A percentile compares a stretch with the other conserved stretches of the same genome.
Conservation (phyloP, 1,284 basidiomycete genomes). For the Moesziomyces globuligerus region DNA sequence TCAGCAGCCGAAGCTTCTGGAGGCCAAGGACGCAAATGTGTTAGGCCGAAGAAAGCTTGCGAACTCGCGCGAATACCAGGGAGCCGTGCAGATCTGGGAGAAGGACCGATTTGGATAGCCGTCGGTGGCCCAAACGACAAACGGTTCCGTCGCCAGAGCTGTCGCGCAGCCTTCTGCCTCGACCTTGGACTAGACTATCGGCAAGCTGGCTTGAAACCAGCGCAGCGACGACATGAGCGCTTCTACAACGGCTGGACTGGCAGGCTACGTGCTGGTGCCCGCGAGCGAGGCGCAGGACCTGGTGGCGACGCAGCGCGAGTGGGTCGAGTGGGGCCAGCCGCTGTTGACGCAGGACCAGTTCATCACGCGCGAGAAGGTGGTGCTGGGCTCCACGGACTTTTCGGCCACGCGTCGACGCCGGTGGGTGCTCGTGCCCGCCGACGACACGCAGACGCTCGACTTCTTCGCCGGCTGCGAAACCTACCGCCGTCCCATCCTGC, state of each 20-base stretch:
- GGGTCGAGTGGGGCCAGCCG: slow-evolving; percentile 38
- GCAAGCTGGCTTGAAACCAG: no score
- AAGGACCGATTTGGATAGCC: no score
- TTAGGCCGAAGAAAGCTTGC: no score
- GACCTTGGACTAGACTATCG: no score
- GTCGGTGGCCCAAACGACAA: no score
- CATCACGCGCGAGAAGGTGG: slow-evolving; percentile 21
- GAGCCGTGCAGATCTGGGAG: no score
- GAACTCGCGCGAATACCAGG: no score
- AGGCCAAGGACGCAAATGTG: no score
- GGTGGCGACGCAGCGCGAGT: slow-evolving; percentile 34
- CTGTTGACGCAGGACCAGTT: slow-evolving; percentile 28
- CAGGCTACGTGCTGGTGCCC: slow-evolving; percentile 20
- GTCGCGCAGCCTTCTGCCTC: no score
- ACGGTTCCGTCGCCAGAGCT: no score
- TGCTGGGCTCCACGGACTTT: slow-evolving; percentile 24
- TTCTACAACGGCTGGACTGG: background rate
- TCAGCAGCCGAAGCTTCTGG: no score
- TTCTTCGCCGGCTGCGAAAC: slow-evolving; percentile 38
- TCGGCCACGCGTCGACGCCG: slow-evolving; percentile 14
- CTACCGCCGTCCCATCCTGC: slow-evolving; percentile 31
- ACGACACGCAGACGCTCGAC: slow-evolving; percentile 25
- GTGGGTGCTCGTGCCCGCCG: slow-evolving; percentile 37
- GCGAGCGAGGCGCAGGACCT: slow-evolving; percentile 32
- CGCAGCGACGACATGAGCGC: background rate